Percentiles rank a stretch among this genome's conserved stretches.
phyloP scores from a whole-genome alignment of 2,329 filamentous ascomycete species.

The Aspergillus pseudonomiae region DNA sequence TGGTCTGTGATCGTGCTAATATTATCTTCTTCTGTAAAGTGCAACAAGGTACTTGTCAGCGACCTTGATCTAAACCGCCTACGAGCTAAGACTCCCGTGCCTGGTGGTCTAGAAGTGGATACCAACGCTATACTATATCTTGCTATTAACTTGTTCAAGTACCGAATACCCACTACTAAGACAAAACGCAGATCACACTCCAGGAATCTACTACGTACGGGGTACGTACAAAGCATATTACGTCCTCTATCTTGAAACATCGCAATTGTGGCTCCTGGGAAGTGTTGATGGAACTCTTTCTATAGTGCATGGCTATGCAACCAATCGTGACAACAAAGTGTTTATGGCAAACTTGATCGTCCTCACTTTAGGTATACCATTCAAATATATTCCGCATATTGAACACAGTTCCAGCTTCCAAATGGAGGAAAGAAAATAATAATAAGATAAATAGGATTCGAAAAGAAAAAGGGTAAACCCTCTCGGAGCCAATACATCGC shows the following conservation, averaged over 20 bases:
- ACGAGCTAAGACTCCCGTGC: background rate
- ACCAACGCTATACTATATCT: background rate
- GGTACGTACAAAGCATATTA: background rate
- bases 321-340: background rate
- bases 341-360: background rate
- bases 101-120: background rate
- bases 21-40: background rate
- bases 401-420: background rate
- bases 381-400: background rate
- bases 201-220: background rate
- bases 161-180: background rate
- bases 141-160: background rate
- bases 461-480: background rate
- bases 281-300: background rate
- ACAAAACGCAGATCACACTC: background rate
- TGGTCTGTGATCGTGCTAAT: slow-evolving; percentile 3
- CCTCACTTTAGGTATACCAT: background rate
- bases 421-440: background rate
- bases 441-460: background rate
- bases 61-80: background rate
- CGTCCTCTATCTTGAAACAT: background rate
- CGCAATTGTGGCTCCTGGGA: background rate
- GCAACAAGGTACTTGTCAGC: background rate
- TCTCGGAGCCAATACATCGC: background rate
- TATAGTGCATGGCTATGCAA: background rate